Conservation (phyloP, 164 flowering plant species). For the Vitis rotundifolia region DNA sequence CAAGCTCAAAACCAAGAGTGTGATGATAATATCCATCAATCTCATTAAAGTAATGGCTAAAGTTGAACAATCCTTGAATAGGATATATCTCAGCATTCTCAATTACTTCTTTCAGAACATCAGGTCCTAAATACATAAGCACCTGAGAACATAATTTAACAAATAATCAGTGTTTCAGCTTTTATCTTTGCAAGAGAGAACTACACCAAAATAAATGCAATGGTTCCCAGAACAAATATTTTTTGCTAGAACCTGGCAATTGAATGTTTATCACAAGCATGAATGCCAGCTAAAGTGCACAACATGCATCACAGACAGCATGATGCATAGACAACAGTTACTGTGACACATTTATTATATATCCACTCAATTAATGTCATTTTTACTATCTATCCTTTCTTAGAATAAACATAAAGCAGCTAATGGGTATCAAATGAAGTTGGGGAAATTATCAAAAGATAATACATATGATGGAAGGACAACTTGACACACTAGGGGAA, state of each 20-base stretch:
- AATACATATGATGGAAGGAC: too few species aligned
- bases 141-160: conserved; percentile 43
- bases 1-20: conserved; percentile 63
- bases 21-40: conserved; percentile 82
- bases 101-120: conserved; percentile 63
- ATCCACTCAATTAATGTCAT: too few species aligned
- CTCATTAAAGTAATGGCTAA: conserved; percentile 72
- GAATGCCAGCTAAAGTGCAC: too few species aligned
- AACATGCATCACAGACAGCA: too few species aligned
- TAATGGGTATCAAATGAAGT: background rate
- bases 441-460: too few species aligned
- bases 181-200: background rate
- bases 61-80: conserved; percentile 75
- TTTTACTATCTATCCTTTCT: background rate
- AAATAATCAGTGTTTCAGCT: background rate
- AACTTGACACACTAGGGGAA: too few species aligned
- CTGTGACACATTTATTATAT: too few species aligned
- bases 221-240: too few species aligned
- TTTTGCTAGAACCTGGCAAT: too few species aligned
- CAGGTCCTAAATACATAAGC: conserved; percentile 70
- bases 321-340: too few species aligned
- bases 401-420: background rate
- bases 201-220: background rate
- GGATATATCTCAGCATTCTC: conserved; percentile 86
- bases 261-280: too few species aligned